Conservation (phyloP, 768 basidiomycete genomes). For the Russula sp. region DNA sequence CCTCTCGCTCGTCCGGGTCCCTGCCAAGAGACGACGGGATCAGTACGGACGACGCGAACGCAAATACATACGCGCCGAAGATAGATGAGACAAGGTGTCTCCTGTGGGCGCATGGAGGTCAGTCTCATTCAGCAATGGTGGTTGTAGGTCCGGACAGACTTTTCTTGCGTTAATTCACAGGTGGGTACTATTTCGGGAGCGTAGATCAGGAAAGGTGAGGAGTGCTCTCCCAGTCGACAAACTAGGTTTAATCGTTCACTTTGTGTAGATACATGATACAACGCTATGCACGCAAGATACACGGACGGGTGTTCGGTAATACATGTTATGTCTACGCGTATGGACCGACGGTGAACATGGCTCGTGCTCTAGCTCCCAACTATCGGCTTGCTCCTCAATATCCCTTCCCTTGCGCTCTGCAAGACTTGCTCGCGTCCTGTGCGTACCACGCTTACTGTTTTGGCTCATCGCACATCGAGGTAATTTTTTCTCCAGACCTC, state of each 20-base stretch:
- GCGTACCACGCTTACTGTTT: constrained; percentile 24
- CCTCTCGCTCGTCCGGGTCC: background rate
- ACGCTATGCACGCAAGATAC: constrained; percentile 86
- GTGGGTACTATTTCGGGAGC: constrained; percentile 78
- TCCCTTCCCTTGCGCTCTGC: constrained; percentile 89
- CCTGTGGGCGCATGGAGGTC: constrained; percentile 74
- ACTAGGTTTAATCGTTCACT: background rate
- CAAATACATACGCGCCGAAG: constrained; percentile 47
- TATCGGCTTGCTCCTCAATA: constrained; percentile 91
- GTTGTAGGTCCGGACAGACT: background rate
- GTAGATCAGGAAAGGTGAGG: constrained; percentile 67
- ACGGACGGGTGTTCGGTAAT: constrained; percentile 78
- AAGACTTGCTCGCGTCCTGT: constrained; percentile 88
- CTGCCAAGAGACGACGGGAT: constrained; percentile 23
- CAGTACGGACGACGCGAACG: constrained; percentile 26
- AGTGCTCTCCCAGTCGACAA: background rate
- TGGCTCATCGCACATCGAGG: background rate
- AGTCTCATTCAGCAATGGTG: constrained; percentile 4
- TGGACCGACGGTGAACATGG: constrained; percentile 4
- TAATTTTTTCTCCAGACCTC: constrained; percentile 47
- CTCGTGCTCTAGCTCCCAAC: constrained; percentile 50
- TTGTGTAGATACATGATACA: constrained; percentile 60
- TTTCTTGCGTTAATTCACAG: constrained; percentile 32
- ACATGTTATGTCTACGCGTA: background rate
- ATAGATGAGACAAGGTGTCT: constrained; percentile 86